Evolutionary conservation across 2,329 filamentous ascomycete species (phyloP), one percentile per base, ranked within the genome.

Genomic region (Pestalotiopsis sp.): DNA sequence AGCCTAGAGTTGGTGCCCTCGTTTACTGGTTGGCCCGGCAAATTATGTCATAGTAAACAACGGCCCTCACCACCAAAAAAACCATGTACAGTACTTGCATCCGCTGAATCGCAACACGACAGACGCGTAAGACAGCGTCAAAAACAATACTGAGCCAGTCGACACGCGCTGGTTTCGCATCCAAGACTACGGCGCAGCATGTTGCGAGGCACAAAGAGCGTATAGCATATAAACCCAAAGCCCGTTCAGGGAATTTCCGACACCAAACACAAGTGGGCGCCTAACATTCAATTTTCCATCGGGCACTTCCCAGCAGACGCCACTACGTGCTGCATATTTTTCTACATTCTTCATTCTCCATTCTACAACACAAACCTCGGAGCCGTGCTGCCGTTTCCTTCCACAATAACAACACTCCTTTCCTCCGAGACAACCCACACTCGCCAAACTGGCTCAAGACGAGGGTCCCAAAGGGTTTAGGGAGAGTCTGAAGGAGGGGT

Each of bases 361-460:
- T 45, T 63, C 20, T 27, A 17, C 62, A 62, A 65, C 69, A 77
- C 74, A 74, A 79, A 78, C 67, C 78, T 76, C 27, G 78, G 58
- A 11, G 4, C 31, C 36, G 27, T 38, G 14, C n/a, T 13, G n/a
- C 38, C 59, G 5, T 12, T 31, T 14, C 4, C 25, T 20, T 62
- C 27, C 31, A 12, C 56, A 6, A 17, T 20, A 39, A 39, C n/a
- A 4, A 62, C 59, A n/a, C 17, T 41, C 27, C 7, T 9, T 14
- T 5, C 59, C 31, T 20, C 17, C 71, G 56, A 67, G 76, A 4
- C 66, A 69, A 62, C 72, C 75, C 20, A 36, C 23, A 59, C 25
- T 41, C 61, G 27, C 27, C 69, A 68, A 66, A 6, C 69, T 70
- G 64, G 66, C 49, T 41, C 36, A 69, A 59, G 57, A 68, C 23